phyloP scores from a whole-genome alignment of 345 rosid species.

The Sonneratia caseolaris region DNA sequence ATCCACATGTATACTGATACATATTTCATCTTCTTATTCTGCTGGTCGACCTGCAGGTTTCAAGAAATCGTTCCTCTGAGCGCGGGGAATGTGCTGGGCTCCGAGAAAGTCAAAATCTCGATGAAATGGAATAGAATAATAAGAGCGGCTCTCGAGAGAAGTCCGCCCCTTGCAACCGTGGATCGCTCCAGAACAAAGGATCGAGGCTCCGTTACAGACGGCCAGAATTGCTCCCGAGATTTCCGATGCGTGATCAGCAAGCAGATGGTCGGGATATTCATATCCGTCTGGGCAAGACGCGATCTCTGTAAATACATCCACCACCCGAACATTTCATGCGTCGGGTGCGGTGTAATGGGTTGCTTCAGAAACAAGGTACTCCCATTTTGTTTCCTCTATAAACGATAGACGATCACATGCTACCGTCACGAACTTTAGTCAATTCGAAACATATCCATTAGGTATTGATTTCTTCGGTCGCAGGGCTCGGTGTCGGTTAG shows the following conservation, averaged over 20 bases:
- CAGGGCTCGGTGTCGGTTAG: constrained; percentile 20
- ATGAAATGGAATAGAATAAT: constrained; percentile 23
- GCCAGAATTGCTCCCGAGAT: neutral
- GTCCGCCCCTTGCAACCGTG: neutral
- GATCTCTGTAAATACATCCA: constrained; percentile 6
- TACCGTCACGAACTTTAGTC: too few species aligned
- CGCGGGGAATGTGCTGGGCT: constrained; percentile 25
- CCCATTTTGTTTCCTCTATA: neutral
- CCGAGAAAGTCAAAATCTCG: constrained; percentile 16
- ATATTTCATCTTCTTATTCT: neutral
- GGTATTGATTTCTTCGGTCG: too few species aligned
- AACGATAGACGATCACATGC: too few species aligned
- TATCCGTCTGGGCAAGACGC: constrained; percentile 15
- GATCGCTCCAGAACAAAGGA: neutral
- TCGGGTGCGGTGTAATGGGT: constrained; percentile 24
- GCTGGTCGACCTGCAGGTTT: constrained; percentile 15
- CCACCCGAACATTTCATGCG: constrained; percentile 11
- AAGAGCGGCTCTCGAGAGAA: constrained; percentile 16
- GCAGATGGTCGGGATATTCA: constrained; percentile 22
- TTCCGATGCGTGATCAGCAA: constrained; percentile 16
- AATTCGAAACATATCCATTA: too few species aligned
- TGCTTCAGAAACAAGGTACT: constrained; percentile 22
- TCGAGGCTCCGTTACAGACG: neutral
- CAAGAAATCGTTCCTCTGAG: constrained; percentile 39
- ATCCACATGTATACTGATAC: neutral